phyloP scores from a whole-genome alignment of 169 alveolate genomes.

The Eimeria necatrix region DNA sequence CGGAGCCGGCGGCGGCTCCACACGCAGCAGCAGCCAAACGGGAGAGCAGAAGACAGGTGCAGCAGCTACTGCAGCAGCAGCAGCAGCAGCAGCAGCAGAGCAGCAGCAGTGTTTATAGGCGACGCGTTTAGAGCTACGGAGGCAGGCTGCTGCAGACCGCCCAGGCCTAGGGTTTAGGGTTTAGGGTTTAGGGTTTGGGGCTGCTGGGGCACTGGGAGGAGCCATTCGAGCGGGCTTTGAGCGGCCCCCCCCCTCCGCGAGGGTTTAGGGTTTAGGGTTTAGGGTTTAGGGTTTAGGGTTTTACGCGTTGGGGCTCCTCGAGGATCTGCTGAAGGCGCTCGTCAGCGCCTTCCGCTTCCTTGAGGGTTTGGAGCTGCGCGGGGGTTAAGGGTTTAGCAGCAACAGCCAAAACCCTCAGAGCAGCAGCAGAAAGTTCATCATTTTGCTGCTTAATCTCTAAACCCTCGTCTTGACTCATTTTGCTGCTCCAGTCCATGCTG shows the following conservation, averaged over 20 bases:
- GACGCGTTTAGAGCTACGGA: too few species aligned
- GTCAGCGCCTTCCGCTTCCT: conserved; percentile 89
- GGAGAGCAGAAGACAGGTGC: background rate
- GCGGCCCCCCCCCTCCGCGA: too few species aligned
- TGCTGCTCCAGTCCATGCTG: conserved; percentile 59
- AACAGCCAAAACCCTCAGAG: conserved; percentile 92
- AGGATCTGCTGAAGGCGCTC: conserved; percentile 87
- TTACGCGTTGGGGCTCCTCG: conserved; percentile 73
- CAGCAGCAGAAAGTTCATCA: conserved; percentile 87
- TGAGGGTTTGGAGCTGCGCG: conserved; percentile 84
- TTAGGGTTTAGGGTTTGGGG: too few species aligned
- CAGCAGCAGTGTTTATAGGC: too few species aligned
- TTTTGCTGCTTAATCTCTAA: conserved; percentile 83
- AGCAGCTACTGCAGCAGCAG: background rate
- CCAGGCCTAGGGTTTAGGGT: too few species aligned
- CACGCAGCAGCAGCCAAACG: background rate
- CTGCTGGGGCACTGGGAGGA: too few species aligned
- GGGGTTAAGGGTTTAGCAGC: conserved; percentile 89
- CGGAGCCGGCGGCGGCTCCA: too few species aligned
- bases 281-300: background rate
- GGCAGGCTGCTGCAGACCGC: too few species aligned
- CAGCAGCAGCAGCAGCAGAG: too few species aligned
- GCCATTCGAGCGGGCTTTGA: too few species aligned
- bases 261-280: background rate
- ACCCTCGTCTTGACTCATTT: conserved; percentile 44